Base-by-base conservation (phyloP, 2,329 filamentous ascomycete species). In the Davidsoniella virescens region DNA sequence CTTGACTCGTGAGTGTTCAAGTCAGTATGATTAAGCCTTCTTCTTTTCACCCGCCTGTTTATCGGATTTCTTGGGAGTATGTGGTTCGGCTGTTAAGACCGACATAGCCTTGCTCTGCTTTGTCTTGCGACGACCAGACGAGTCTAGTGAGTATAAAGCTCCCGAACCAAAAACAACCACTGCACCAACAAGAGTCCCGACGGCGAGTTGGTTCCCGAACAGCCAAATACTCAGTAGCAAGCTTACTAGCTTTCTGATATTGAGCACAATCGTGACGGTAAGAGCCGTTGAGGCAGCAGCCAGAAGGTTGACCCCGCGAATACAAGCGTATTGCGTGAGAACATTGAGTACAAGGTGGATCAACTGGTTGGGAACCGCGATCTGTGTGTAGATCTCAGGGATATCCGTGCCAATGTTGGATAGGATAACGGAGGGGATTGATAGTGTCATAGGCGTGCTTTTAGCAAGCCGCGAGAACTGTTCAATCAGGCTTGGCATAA, bases 241-340 rank as follows among this genome's bases (percentile, higher is more conserved):
- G 59, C 88, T 95, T 50, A 94, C 82, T 17, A 98, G 70, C 65
- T 98, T 98, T 57, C 92, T 77, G 54, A 98, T 84, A 62, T 96
- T 98, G 54, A 98, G 71, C 44, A 96, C 87, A 58, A 98, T 94
- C 1, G 90, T 95, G 20, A 98, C 92, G 0, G 92, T 96, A 50
- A 98, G 73, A 0, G 92, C 93, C 3, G 88, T 90, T 3, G 86
- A 86, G 50, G 82, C 82, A 0, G 90, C 85, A 1, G 86, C 88
- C 4, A 98, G 72, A n/a, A 94, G 74, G 58, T 96, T 96, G 52
- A 98, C 92, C 1, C 92, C 92, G 2, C 88, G 84, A 55, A 98
- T 96, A 64, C 92, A 98, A 20, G 87, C 76, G 59, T 95, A 87
- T 64, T 98, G 92, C 2, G 92, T 96, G 45, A 93, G 62, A 0